Evolutionary conservation across 495 filamentous ascomycete genomes (phyloP).

Genomic region (Staphylotrichum longicolle): DNA sequence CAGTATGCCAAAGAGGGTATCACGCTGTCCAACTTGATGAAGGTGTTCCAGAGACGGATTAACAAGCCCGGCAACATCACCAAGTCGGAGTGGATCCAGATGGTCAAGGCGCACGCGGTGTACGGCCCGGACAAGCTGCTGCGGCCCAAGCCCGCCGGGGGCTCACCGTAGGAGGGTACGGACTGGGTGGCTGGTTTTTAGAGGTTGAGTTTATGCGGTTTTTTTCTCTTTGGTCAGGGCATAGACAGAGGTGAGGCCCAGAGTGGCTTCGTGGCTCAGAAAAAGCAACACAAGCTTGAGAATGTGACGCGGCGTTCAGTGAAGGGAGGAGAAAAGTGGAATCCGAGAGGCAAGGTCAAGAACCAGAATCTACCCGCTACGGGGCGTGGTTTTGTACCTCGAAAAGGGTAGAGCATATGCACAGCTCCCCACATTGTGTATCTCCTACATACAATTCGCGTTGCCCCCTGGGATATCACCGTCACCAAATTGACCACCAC

Average conservation of each 20-base stretch:
- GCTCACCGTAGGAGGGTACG: not conserved
- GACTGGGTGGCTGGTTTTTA: no score
- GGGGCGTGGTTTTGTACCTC: no score
- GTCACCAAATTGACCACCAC: no score
- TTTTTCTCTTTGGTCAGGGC: not conserved
- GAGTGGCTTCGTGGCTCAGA: no score
- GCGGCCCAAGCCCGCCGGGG: conserved; percentile 33
- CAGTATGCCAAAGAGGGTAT: conserved; percentile 59
- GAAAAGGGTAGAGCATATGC: not conserved
- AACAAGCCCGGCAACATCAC: conserved; percentile 44
- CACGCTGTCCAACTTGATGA: conserved; percentile 58
- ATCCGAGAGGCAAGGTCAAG: no score
- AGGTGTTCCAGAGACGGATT: conserved; percentile 59
- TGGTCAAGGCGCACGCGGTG: conserved; percentile 52
- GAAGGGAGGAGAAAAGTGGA: no score
- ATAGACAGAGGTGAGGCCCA: not conserved
- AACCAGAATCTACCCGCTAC: no score
- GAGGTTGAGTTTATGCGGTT: not conserved
- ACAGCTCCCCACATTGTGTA: not conserved
- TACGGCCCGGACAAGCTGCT: conserved; percentile 43
- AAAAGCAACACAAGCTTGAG: no score
- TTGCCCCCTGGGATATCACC: no score
- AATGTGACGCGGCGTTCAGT: no score
- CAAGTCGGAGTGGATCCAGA: conserved; percentile 49
- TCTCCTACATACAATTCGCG: not conserved